A percentile compares a stretch with the other conserved stretches of the same genome.
Evolutionary conservation across 495 filamentous ascomycete genomes (phyloP).

Genomic region (Polyplosphaeria fusca): DNA sequence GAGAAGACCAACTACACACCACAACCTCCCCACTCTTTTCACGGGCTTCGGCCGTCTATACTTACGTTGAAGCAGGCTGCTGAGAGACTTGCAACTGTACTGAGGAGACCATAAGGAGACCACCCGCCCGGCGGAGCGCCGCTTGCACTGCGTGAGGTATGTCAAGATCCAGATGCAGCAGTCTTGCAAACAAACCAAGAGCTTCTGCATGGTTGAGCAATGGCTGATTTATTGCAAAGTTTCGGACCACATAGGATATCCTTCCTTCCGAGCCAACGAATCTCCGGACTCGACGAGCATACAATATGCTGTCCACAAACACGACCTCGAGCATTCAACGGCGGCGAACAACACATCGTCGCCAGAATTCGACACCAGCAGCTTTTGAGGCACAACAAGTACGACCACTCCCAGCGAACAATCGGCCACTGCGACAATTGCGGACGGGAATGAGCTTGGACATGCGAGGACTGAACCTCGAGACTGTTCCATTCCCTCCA

Average conservation of each 20-base stretch:
- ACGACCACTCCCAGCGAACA: conserved; percentile 56
- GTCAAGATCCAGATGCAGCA: conserved; percentile 21
- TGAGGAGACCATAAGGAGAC: conserved; percentile 39
- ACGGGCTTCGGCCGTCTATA: conserved; percentile 27
- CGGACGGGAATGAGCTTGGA: conserved; percentile 79
- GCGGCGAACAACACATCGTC: conserved; percentile 73
- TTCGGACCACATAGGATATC: conserved; percentile 47
- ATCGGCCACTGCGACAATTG: conserved; percentile 56
- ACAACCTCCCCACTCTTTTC: conserved; percentile 13
- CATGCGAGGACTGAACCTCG: conserved; percentile 51
- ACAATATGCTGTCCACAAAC: conserved; percentile 76
- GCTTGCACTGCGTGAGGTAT: conserved; percentile 75
- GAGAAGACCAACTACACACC: conserved; percentile 4
- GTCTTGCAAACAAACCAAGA: too few species aligned
- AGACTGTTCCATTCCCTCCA: conserved; percentile 37
- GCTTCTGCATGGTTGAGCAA: too few species aligned
- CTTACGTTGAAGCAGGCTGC: conserved; percentile 26
- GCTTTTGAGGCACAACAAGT: conserved; percentile 67
- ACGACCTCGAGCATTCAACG: conserved; percentile 61
- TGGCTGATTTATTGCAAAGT: too few species aligned
- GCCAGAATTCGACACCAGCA: conserved; percentile 83
- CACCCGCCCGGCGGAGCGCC: conserved; percentile 59
- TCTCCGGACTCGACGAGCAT: conserved; percentile 62
- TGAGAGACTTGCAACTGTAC: conserved; percentile 33
- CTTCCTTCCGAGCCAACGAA: conserved; percentile 48